Evolutionary conservation across 352 stramenopile genomes (phyloP), one percentile per base, ranked within the genome.

Genomic region (Globisporangium rhizosaccharum): DNA sequence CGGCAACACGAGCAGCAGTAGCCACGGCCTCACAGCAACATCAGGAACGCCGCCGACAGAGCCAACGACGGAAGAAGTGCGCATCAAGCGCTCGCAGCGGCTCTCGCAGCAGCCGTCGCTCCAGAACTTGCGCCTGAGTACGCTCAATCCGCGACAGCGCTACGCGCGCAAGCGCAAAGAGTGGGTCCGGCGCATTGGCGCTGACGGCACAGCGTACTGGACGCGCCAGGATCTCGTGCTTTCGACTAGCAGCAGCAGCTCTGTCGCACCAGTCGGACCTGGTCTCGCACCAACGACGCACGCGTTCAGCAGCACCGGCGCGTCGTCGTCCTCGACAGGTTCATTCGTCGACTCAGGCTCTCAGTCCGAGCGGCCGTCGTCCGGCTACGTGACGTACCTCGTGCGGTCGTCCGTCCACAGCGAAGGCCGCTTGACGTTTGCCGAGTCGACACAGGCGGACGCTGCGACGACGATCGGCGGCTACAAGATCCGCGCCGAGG

Each of bases 81-180:
- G 39, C 48, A 62, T 66, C 47, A 72, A 72, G 61, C 61, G 57
- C 50, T 51, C 65, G 41, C 55, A 62, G 39, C 50, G 59, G 20
- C 44, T 56, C 36, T 76, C 72, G 46, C 53, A 63, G 26, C 53
- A 60, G 30, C 68, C 56, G 51, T 53, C 61, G 42, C 61, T 65
- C 28, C 67, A 65, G 51, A 72, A 56, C 26, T 59, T 89, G 49
- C 51, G 79, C 3, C 69, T 90, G 11, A 87, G 71, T 30, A 84
- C 65, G 10, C 69, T 92, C 11, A 92, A 92, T 52, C 66, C 78
- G 3, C 73, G 82, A n/a, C 82, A 92, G 50, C 79, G 77, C 30
- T 92, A 92, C 60, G 82, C 82, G 3, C 71, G 69, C 37, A 82
- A 88, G 61, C 80, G 85, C 20, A 90, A 94, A 41, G 82, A 94